phyloP scores from a whole-genome alignment of 2,329 filamentous ascomycete species.

The Coleophoma cylindrospora region DNA sequence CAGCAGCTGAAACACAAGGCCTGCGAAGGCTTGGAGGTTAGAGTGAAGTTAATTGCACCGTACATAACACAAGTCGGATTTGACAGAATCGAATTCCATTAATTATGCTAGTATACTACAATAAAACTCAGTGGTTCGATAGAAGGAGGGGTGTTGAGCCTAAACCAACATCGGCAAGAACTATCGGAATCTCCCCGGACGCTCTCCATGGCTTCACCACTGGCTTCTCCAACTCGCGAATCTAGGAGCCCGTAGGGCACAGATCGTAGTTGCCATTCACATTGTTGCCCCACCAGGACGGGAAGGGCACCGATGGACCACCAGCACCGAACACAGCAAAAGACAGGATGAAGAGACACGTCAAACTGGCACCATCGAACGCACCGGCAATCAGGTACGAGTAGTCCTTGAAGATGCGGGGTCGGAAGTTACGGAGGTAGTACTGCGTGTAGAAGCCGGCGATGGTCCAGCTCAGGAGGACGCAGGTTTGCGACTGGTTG shows the following conservation, averaged over 20 bases:
- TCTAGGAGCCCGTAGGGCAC: slow-evolving; percentile 8
- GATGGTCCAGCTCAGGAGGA: slow-evolving; percentile 40
- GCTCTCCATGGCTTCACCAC: too few species aligned
- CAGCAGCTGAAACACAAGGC: too few species aligned
- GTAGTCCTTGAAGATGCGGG: slow-evolving; percentile 34
- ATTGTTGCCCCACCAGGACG: slow-evolving; percentile 31
- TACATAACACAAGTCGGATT: too few species aligned
- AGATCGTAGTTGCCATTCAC: slow-evolving; percentile 19
- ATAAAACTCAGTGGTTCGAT: too few species aligned
- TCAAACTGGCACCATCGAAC: slow-evolving; percentile 33
- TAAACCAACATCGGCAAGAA: too few species aligned
- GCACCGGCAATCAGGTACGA: slow-evolving; percentile 35
- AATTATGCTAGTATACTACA: too few species aligned
- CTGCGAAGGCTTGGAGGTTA: too few species aligned
- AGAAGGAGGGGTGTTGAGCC: too few species aligned
- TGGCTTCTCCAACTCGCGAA: too few species aligned
- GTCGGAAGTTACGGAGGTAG: slow-evolving; percentile 31
- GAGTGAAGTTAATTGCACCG: too few species aligned
- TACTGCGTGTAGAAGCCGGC: slow-evolving; percentile 37
- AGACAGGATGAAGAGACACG: slow-evolving; percentile 34
- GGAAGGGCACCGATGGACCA: slow-evolving; percentile 31
- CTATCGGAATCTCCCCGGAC: too few species aligned
- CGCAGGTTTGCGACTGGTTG: slow-evolving; percentile 49
- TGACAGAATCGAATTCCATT: too few species aligned
- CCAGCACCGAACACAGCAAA: slow-evolving; percentile 39